These are phyloP conservation scores for Harringtonia aguacate DNA, from an alignment of 2,329 filamentous ascomycete genomes.

Conservation along the genomic window DNA sequence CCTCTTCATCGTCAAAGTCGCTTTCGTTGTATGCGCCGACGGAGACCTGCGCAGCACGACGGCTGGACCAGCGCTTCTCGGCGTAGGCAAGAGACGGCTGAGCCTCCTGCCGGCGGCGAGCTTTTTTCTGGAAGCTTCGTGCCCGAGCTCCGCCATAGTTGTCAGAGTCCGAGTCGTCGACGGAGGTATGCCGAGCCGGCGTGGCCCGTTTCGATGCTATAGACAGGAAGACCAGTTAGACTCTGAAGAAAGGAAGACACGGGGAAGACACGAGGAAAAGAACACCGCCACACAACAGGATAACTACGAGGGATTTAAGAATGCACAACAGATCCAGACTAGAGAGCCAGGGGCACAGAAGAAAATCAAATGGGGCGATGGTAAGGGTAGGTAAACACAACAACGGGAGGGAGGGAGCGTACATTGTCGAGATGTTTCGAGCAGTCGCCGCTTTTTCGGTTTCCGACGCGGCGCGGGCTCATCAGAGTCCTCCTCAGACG, in stretches of 20 bases:
- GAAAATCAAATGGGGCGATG: not conserved
- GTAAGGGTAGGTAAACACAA: not conserved
- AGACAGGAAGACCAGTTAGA: not conserved
- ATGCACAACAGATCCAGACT: slow-evolving; percentile 16
- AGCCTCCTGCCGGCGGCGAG: slow-evolving; percentile 60
- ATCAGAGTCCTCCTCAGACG: slow-evolving; percentile 31
- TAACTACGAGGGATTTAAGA: slow-evolving; percentile 26
- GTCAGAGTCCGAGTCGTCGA: slow-evolving; percentile 57
- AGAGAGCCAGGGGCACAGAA: slow-evolving; percentile 48
- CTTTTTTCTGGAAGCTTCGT: slow-evolving; percentile 62
- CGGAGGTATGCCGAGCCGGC: slow-evolving; percentile 41
- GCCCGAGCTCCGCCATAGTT: slow-evolving; percentile 69
- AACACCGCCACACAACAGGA: slow-evolving; percentile 43
- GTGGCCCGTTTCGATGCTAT: slow-evolving; percentile 52
- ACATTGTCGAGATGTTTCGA: slow-evolving; percentile 12
- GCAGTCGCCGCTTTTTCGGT: slow-evolving; percentile 56
- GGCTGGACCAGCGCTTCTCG: slow-evolving; percentile 86
- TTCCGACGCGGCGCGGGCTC: slow-evolving; percentile 45
- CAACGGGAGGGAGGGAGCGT: not conserved
- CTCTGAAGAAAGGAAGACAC: not conserved
- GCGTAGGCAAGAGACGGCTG: slow-evolving; percentile 55
- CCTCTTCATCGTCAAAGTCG: slow-evolving; percentile 53
- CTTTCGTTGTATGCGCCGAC: slow-evolving; percentile 56
- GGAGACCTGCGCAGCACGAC: slow-evolving; percentile 66
- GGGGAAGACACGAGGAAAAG: slow-evolving; percentile 46